Evolutionary conservation across 2,329 filamentous ascomycete species (phyloP).

Genomic region (Emydomyces testavorans): DNA sequence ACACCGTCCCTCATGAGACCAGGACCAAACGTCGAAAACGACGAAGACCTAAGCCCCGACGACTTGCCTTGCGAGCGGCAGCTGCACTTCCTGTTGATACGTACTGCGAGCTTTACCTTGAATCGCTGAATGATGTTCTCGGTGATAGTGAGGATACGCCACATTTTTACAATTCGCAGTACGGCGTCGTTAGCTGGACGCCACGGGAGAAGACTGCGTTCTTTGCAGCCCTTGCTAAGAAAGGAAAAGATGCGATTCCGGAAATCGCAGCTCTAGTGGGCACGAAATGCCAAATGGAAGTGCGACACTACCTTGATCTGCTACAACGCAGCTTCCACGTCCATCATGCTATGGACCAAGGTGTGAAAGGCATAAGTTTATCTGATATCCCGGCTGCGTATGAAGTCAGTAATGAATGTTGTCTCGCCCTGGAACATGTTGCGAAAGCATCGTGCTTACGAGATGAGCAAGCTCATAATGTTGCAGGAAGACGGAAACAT

Average conservation of each 20-base stretch:
- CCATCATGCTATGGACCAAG: conserved; percentile 28
- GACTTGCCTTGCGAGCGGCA: conserved; percentile 6
- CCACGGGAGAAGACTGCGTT: conserved; percentile 57
- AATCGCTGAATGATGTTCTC: conserved; percentile 39
- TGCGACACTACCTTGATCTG: conserved; percentile 55
- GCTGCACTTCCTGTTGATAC: conserved; percentile 23
- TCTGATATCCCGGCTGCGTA: conserved; percentile 58
- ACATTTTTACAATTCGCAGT: conserved; percentile 41
- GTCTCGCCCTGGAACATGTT: conserved; percentile 52
- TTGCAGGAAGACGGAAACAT: conserved; percentile 49
- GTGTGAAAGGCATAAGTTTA: conserved; percentile 34
- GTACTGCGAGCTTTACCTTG: conserved; percentile 45
- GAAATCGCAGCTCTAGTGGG: conserved; percentile 53
- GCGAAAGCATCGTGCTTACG: conserved; percentile 54
- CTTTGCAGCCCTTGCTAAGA: conserved; percentile 52
- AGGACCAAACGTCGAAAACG: conserved; percentile 5
- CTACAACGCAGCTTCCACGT: conserved; percentile 44
- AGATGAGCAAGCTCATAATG: conserved; percentile 53
- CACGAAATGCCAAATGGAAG: conserved; percentile 64
- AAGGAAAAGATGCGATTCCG: conserved; percentile 51
- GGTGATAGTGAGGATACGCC: conserved; percentile 11
- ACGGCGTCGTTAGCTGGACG: conserved; percentile 62
- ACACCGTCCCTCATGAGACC: conserved; percentile 7
- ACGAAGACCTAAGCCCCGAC: not conserved
- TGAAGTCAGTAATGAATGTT: conserved; percentile 59